Evolutionary conservation across 106 monocot genomes (phyloP).

Genomic region (Apostasia shenzhenica): DNA sequence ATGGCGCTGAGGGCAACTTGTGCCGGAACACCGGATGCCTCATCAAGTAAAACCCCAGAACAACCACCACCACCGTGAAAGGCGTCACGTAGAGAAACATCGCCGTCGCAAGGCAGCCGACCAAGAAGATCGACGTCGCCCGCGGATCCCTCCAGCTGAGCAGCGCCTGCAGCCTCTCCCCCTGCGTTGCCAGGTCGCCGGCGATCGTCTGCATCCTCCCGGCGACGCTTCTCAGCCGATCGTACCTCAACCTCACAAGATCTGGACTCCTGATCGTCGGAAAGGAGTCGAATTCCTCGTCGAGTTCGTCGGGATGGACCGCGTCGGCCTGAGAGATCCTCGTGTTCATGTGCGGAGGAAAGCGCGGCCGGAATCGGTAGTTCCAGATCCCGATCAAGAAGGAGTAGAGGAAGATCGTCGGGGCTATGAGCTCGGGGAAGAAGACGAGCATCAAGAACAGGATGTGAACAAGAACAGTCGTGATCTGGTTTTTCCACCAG

Average conservation of each 20-base stretch:
- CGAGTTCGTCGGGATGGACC: conserved; percentile 48
- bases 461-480: conserved; percentile 52
- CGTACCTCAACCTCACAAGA: conserved; percentile 48
- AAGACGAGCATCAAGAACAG: conserved; percentile 50
- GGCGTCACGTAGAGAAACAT: conserved; percentile 42
- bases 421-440: conserved; percentile 60
- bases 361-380: conserved; percentile 36
- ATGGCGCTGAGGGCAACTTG: conserved; percentile 25
- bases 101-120: conserved; percentile 38
- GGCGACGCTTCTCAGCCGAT: conserved; percentile 51
- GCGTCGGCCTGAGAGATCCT: conserved; percentile 40
- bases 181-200: conserved; percentile 68
- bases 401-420: conserved; percentile 53
- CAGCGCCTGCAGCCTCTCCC: conserved; percentile 55
- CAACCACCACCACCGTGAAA: conserved; percentile 30
- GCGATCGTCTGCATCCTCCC: conserved; percentile 52
- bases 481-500: conserved; percentile 53
- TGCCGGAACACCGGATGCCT: conserved; percentile 67
- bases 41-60: conserved; percentile 54
- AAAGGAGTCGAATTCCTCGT: conserved; percentile 71
- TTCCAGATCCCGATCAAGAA: conserved; percentile 59
- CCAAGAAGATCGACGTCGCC: conserved; percentile 50
- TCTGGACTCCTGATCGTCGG: conserved; percentile 33
- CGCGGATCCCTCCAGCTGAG: conserved; percentile 76
- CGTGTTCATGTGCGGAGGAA: conserved; percentile 66